Evolutionary conservation across 2,329 filamentous ascomycete genomes (phyloP).

Genomic region (Fonsecaea erecta): DNA sequence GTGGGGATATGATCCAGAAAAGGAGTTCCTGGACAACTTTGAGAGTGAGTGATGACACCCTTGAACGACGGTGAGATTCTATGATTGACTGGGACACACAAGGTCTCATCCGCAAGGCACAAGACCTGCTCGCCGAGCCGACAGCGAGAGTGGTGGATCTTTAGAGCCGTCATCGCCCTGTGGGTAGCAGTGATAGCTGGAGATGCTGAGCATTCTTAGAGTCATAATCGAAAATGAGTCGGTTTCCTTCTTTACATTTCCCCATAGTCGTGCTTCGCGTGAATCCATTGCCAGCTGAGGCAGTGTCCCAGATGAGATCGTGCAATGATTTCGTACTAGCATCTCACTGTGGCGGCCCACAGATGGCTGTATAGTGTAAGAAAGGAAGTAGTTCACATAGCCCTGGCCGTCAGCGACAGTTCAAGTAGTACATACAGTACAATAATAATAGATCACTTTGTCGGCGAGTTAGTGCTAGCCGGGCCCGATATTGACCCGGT

Average conservation of each 20-base stretch:
- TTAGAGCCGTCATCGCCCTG: neutral
- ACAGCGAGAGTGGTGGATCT: neutral
- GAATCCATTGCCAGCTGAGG: neutral
- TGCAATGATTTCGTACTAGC: neutral
- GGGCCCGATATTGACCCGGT: neutral
- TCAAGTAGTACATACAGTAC: too few relatives aligned
- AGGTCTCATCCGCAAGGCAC: neutral
- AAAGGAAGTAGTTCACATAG: too few relatives aligned
- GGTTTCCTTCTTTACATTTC: neutral
- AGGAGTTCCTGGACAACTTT: neutral
- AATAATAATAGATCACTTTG: too few relatives aligned
- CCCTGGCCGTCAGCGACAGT: too few relatives aligned
- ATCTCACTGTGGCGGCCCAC: neutral
- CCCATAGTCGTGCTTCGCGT: neutral
- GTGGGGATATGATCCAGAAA: neutral
- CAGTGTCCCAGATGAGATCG: too few relatives aligned
- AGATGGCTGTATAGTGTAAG: too few relatives aligned
- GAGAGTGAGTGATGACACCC: neutral
- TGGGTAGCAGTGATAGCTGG: neutral
- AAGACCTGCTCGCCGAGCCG: slow-evolving; percentile 1
- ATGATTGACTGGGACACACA: neutral
- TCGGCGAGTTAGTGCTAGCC: too few relatives aligned
- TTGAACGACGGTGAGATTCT: neutral
- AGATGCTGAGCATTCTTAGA: neutral
- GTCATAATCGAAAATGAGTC: neutral